Conservation (phyloP, 768 basidiomycete species). For the Tricholoma matsutake region DNA sequence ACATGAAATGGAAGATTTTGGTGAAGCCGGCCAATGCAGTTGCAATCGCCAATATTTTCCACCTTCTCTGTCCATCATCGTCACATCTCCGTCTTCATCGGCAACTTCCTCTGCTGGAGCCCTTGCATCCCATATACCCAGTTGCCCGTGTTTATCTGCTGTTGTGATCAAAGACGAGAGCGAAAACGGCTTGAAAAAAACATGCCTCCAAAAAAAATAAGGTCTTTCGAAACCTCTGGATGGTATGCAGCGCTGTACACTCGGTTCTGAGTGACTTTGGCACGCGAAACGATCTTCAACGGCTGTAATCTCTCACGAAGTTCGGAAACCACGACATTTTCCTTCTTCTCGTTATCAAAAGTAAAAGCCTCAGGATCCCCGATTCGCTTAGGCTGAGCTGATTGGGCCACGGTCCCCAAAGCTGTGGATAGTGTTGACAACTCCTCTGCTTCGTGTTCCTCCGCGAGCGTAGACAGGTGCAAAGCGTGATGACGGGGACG, state of each 20-base stretch:
- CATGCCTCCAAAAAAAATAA: constrained; percentile 84
- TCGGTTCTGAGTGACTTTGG: constrained; percentile 75
- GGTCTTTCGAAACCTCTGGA: constrained; percentile 73
- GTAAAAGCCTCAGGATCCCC: constrained; percentile 51
- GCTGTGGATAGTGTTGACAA: constrained; percentile 42
- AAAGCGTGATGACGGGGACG: constrained; percentile 68
- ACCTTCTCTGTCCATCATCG: constrained; percentile 45
- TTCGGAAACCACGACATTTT: constrained; percentile 46
- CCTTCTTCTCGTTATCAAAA: constrained; percentile 44
- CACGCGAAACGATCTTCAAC: constrained; percentile 68
- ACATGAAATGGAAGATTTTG: constrained; percentile 76
- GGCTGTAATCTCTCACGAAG: constrained; percentile 52
- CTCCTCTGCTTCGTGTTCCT: constrained; percentile 49
- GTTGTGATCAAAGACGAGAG: background rate
- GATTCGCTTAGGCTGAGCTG: constrained; percentile 33
- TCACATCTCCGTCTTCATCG: constrained; percentile 58
- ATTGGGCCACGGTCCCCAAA: constrained; percentile 39
- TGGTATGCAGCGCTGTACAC: constrained; percentile 81
- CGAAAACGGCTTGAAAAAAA: background rate
- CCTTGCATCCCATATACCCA: constrained; percentile 86
- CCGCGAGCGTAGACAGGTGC: constrained; percentile 51
- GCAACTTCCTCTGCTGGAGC: constrained; percentile 61
- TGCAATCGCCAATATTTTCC: constrained; percentile 82
- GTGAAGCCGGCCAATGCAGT: constrained; percentile 78
- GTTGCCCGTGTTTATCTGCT: constrained; percentile 76